Evolutionary conservation across 352 stramenopile genomes (phyloP), one percentile per base, ranked within the genome.

Genomic region (Halophytophthora polymorphica): DNA sequence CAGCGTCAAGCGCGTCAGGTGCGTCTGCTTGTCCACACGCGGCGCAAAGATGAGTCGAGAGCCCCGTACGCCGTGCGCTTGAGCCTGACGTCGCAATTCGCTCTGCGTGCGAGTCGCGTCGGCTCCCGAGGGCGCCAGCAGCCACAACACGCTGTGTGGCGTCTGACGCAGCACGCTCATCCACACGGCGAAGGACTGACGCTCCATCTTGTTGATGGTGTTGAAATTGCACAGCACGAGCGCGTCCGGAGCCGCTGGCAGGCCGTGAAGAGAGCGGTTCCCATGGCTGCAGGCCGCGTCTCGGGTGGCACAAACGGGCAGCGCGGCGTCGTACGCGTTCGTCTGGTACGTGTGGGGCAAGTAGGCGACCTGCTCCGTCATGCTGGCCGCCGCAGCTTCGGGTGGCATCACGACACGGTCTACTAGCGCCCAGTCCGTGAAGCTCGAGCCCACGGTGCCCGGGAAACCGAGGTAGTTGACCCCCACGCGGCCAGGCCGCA

Each of bases 181-280:
- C 94, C 94, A 98, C 0, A 85, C 61, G 0, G 56, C 51, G 58
- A 98, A 98, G 6, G 85, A 83, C 12, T 63, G 45, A 3, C 84
- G 90, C 39, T 97, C 90, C 56, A 98, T 96, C 56, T 98, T 98
- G 81, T 96, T 93, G 40, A 96, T 69, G 17, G 94, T 89, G 56
- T 97, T 97, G 58, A 98, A 98, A 56, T 96, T 97, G 46, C 85
- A 95, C 58, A 97, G 96, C 3, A 88, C 71, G 17, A 85, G 42
- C 0, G 18, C 54, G 33, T 73, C 43, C 0, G 0, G 10, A 7
- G 25, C 25, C 25, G 25, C 8, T 8, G 77, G 74, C 3, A 88
- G 60, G 0, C 42, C 50, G 18, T 82, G 58, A 1, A 56, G 25
- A 0, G 49, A 36, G 2, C 69, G 70, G 14, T 49, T 67, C 7